Evolutionary conservation across 495 filamentous ascomycete species (phyloP), one percentile per base, ranked within the genome.

Genomic region (Podospora tetraspora): DNA sequence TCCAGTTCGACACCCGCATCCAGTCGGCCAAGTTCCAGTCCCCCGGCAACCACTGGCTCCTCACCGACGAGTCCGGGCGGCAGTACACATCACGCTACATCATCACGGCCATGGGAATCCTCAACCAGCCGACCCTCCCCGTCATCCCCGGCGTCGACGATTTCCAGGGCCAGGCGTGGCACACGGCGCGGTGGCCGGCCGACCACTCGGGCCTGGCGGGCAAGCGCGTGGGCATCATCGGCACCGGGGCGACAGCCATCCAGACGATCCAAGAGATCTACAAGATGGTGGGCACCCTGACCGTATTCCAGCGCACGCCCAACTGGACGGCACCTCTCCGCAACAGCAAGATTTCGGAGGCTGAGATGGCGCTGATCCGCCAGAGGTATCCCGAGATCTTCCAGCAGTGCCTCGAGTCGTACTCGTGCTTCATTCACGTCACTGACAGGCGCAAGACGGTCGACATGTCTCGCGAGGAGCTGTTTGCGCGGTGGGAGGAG

Each of bases 271-370:
- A 84, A 13, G 68, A 75, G 24, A 73, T 85, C 11, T 84, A 81
- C 37, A 75, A 79, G 57, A 80, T 75, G 52, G 79, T 77, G 0
- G 79, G 84, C 61, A 72, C 83, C 23, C 65, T 86, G 16, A 83
- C 80, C 71, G 78, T 86, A 24, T 78, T 85, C 68, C 84, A 86
- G 43, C 72, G 77, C 19, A 79, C 76, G 0, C 85, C 86, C 0
- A 88, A 87, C 68, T 76, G 84, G 13, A 79, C 79, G 8, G 66
- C 87, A 0, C 86, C 86, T 0, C 85, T 88, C 82, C 76, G 78
- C 5, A 79, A 83, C 58, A 67, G 71, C 9, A 62, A 72, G 16
- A 64, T 86, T 12, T 74, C 73, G 9, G 63, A 62, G 1, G 74
- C 83, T 43, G 81, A 85, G 56, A 81, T 84, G 72, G 71, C 78